Base-by-base conservation (phyloP, 2,329 filamentous ascomycete genomes). In the Dothistroma pini region DNA sequence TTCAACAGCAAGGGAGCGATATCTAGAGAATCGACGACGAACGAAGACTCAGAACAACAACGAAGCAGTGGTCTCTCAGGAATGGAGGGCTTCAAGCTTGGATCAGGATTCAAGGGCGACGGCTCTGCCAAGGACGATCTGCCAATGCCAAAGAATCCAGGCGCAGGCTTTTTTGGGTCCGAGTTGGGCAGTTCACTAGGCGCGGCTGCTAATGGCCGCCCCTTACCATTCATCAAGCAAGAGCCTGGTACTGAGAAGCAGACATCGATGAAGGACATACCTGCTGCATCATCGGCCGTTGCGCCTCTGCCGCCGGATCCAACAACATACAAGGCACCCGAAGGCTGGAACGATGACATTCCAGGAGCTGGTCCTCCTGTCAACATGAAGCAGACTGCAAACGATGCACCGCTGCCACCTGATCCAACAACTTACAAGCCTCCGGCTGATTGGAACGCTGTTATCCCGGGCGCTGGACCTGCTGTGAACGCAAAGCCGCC, bases 41-140 rank as follows among this genome's bases (percentile, higher is more conserved):
- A 57, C 5, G 56, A 63, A 19, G 66, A 59, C 9, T 5, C 31
- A 32, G 7, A 29, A 21, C 25, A 35, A 35, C 49, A 49, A 29
- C 25, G 25, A 52, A 58, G 34, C 21, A 57, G 58, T 22, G 69
- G 68, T 10, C 60, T 68, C 11, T 65, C 67, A 29, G 71, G 72
- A 34, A 61, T 77, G 7, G 48, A 68, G n/a, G 81, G 84, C 0
- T 91, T 91, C 76, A 88, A 89, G 67, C 78, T 91, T 16, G 82
- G 83, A 44, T 87, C 85, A 32, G 86, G 84, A 1, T 91, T 91
- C 76, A 85, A 86, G 69, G 80, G 81, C 9, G 87, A 90, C 65
- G 81, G 83, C 6, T 80, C 81, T 50, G 80, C 83, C 0, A 86
- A 85, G 60, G 82, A 89, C 25, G 84, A 88, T 60, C 75, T 81